These are phyloP conservation scores for Nothopassalora personata DNA, from an alignment of 2,329 filamentous ascomycete species.

Conservation along the genomic window DNA sequence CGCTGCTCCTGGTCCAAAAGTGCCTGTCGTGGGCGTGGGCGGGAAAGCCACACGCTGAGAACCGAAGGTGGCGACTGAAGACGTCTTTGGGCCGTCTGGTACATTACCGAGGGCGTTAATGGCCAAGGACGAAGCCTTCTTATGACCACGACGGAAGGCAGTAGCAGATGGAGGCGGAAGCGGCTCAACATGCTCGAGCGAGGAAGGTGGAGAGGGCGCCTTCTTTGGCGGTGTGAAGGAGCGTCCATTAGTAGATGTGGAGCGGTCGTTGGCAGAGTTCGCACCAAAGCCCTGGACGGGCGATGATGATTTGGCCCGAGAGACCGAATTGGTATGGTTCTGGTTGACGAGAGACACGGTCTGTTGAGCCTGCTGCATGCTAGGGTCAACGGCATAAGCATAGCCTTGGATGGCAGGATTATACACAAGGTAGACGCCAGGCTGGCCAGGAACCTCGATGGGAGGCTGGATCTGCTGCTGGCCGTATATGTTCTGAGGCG, in stretches of 20 bases:
- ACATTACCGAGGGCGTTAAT: slow-evolving; percentile 55
- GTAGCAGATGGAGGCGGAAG: slow-evolving; percentile 84
- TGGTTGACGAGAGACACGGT: slow-evolving; percentile 29
- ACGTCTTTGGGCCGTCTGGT: slow-evolving; percentile 65
- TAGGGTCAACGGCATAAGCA: slow-evolving; percentile 70
- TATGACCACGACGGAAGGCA: slow-evolving; percentile 88
- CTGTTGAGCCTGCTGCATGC: slow-evolving; percentile 43
- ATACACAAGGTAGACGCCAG: slow-evolving; percentile 75
- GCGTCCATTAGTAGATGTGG: slow-evolving; percentile 50
- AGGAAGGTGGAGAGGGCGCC: slow-evolving; percentile 58
- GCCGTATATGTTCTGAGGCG: slow-evolving; percentile 55
- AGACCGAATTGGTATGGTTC: slow-evolving; percentile 23
- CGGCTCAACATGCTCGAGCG: slow-evolving; percentile 58
- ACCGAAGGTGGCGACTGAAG: slow-evolving; percentile 48
- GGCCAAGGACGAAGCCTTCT: slow-evolving; percentile 73
- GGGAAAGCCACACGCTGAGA: slow-evolving; percentile 53
- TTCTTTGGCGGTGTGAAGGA: slow-evolving; percentile 60
- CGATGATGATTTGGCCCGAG: slow-evolving; percentile 19
- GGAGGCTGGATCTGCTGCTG: slow-evolving; percentile 64
- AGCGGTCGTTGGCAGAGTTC: slow-evolving; percentile 59
- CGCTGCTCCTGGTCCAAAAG: slow-evolving; percentile 86
- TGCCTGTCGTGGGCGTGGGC: slow-evolving; percentile 71
- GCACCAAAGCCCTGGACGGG: slow-evolving; percentile 61
- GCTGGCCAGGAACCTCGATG: slow-evolving; percentile 60
- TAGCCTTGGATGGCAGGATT: slow-evolving; percentile 83